These are phyloP conservation scores for Agrocybe chaxingu DNA, from an alignment of 768 basidiomycete genomes.

Conservation along the genomic window DNA sequence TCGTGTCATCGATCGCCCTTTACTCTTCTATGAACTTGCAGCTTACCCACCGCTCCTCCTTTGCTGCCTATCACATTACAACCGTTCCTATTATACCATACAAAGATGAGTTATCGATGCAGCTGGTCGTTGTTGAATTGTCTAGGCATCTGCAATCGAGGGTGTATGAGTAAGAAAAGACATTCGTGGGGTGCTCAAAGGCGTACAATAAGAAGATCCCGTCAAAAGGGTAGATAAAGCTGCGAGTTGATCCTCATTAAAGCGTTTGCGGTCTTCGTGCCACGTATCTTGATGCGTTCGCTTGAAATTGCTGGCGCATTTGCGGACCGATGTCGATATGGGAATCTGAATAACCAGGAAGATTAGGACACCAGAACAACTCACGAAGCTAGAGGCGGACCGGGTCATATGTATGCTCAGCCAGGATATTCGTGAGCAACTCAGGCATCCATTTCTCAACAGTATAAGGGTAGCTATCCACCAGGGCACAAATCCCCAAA, in stretches of 20 bases:
- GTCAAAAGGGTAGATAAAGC: conserved; percentile 81
- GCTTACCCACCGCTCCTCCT: too few relatives aligned
- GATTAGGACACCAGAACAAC: neutral
- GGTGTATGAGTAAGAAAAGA: neutral
- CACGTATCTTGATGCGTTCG: conserved; percentile 86
- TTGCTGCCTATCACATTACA: too few relatives aligned
- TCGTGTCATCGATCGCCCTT: too few relatives aligned
- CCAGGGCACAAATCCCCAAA: conserved; percentile 88
- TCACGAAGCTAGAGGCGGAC: conserved; percentile 29
- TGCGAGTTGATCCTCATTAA: conserved; percentile 80
- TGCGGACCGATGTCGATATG: conserved; percentile 79
- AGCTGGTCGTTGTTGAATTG: neutral
- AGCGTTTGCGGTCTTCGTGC: conserved; percentile 85
- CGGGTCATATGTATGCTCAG: conserved; percentile 85
- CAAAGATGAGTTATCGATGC: neutral
- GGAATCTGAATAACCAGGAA: conserved; percentile 50
- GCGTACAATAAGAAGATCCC: conserved; percentile 80
- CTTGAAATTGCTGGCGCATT: conserved; percentile 78
- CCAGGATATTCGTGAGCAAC: conserved; percentile 72
- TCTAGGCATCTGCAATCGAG: conserved; percentile 24
- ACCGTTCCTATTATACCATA: neutral
- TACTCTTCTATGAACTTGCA: too few relatives aligned
- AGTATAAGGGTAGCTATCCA: conserved; percentile 94
- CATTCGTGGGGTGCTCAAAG: conserved; percentile 3
- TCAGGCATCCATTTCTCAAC: conserved; percentile 94